These are phyloP conservation scores for Lipomyces mesembrius DNA, from an alignment of 805 yeast species.

Conservation along the genomic window DNA sequence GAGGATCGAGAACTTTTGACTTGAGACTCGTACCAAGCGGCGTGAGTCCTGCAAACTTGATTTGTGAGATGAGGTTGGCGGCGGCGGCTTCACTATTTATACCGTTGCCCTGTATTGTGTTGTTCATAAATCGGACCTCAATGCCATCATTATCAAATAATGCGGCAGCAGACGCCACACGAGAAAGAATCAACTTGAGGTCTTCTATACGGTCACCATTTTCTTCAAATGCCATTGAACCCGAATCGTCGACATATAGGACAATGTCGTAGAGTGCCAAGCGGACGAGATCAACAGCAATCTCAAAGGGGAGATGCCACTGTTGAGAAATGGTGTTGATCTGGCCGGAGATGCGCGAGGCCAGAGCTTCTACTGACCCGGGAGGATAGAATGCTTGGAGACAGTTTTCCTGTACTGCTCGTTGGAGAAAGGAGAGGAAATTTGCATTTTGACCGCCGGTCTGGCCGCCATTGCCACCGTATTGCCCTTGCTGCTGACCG, in stretches of 20 bases:
- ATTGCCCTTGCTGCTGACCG: conserved; percentile 25
- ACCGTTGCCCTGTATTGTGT: conserved; percentile 38
- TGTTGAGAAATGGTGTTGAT: conserved; percentile 34
- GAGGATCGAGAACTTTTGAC: conserved; percentile 42
- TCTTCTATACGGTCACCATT: conserved; percentile 45
- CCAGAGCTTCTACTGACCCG: conserved; percentile 42
- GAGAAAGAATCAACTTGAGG: conserved; percentile 41
- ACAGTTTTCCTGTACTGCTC: conserved; percentile 41
- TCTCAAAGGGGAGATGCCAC: conserved; percentile 43
- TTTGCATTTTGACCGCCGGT: conserved; percentile 24
- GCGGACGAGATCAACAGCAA: conserved; percentile 43
- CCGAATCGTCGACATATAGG: conserved; percentile 44
- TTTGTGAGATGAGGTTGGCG: conserved; percentile 36
- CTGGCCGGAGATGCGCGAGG: conserved; percentile 37
- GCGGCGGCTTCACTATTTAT: conserved; percentile 41
- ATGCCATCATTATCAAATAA: conserved; percentile 44
- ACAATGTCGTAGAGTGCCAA: conserved; percentile 45
- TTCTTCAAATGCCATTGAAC: conserved; percentile 46
- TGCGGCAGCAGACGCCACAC: conserved; percentile 44
- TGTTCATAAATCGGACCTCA: conserved; percentile 45
- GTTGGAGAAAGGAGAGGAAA: conserved; percentile 34
- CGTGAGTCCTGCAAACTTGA: conserved; percentile 42
- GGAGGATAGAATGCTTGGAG: conserved; percentile 44
- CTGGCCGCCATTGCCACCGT: conserved; percentile 12
- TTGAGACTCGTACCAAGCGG: conserved; percentile 41